Evolutionary conservation across 2,329 filamentous ascomycete species (phyloP).

Genomic region (Arthrobotrys sphaeroides): DNA sequence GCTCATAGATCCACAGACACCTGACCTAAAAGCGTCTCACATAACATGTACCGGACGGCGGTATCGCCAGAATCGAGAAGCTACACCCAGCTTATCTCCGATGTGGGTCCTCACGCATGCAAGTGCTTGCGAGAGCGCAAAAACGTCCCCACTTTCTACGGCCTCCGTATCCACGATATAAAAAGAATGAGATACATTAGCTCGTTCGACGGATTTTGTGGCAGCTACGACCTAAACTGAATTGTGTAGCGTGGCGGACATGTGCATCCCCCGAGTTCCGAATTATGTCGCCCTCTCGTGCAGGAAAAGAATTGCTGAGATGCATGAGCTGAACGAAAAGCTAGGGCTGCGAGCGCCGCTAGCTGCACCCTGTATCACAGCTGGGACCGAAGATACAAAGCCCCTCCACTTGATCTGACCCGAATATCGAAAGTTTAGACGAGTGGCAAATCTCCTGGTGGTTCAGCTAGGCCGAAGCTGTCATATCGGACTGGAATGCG

Average conservation of each 20-base stretch:
- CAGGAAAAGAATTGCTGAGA: conserved; percentile 6
- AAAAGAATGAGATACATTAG: conserved; percentile 18
- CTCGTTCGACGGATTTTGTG: not conserved
- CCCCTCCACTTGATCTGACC: conserved; percentile 42
- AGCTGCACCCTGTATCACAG: conserved; percentile 43
- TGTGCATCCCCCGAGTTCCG: not conserved
- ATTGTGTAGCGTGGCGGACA: conserved; percentile 17
- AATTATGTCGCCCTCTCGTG: conserved; percentile 2
- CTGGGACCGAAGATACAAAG: conserved; percentile 33
- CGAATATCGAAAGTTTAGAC: conserved; percentile 50
- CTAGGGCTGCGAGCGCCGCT: not conserved
- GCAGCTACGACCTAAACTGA: not conserved
- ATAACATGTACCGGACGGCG: not conserved
- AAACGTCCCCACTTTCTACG: conserved; percentile 1
- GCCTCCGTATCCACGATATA: conserved; percentile 17
- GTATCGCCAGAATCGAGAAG: conserved; percentile 10
- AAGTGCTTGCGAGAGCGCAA: not conserved
- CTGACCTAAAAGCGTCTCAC: conserved; percentile 4
- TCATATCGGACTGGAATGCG: conserved; percentile 20
- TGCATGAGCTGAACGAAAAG: conserved; percentile 26
- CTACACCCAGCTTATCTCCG: conserved; percentile 29
- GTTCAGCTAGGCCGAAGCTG: conserved; percentile 37
- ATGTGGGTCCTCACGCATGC: not conserved
- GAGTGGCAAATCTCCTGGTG: conserved; percentile 38
- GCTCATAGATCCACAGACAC: conserved; percentile 25